Conservation (phyloP, 176 grass and related monocot genomes). For the Hsuehochloa calcarea region DNA sequence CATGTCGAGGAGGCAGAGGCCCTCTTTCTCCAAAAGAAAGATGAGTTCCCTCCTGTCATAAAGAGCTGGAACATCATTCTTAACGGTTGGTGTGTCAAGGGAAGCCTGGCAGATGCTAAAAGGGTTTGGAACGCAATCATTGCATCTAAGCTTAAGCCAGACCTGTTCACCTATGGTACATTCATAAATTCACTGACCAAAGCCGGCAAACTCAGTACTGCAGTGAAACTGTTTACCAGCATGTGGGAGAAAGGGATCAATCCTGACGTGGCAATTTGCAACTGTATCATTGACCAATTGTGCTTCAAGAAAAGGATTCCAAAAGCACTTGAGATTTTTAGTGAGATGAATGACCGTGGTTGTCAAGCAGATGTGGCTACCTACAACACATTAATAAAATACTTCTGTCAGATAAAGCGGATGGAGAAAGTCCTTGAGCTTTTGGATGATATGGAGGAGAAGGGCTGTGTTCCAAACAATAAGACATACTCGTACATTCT, state of each 20-base stretch:
- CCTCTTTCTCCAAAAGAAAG: constrained; percentile 62
- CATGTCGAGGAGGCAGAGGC: constrained; percentile 77
- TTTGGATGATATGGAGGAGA: constrained; percentile 63
- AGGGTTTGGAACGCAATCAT: constrained; percentile 80
- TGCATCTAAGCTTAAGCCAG: constrained; percentile 44
- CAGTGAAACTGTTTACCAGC: constrained; percentile 53
- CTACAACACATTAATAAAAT: constrained; percentile 72
- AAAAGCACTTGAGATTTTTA: constrained; percentile 64
- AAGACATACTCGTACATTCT: constrained; percentile 68
- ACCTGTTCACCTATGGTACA: constrained; percentile 64
- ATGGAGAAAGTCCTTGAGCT: constrained; percentile 64
- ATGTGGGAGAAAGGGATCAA: constrained; percentile 65
- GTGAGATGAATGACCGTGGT: constrained; percentile 61
- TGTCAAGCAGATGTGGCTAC: constrained; percentile 62
- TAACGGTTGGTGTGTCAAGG: constrained; percentile 78
- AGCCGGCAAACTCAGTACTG: constrained; percentile 48
- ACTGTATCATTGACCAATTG: constrained; percentile 69
- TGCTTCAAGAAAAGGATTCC: constrained; percentile 81
- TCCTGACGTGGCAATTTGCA: constrained; percentile 68
- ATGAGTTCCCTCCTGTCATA: constrained; percentile 59
- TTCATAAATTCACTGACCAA: constrained; percentile 68
- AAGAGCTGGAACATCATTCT: constrained; percentile 87
- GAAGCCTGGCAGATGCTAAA: constrained; percentile 49
- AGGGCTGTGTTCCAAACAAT: constrained; percentile 52
- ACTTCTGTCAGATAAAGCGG: constrained; percentile 63